A percentile compares a stretch with the other conserved stretches of the same genome.
Conservation (phyloP, 192 early-diverging fungal species). For the Ambispora gerdemannii region DNA sequence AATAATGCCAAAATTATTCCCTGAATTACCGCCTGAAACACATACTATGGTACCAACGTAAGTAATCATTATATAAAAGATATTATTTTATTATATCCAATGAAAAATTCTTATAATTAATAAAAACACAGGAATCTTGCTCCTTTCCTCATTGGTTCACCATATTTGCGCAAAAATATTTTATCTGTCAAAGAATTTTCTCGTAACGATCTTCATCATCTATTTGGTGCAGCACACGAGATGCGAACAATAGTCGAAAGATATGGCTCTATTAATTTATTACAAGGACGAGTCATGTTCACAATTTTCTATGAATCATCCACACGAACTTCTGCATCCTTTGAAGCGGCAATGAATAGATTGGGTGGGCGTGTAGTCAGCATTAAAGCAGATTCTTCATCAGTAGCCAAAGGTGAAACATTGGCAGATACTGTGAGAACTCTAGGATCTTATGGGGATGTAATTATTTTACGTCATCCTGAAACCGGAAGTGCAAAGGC, state of each 20-base stretch:
- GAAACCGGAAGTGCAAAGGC: slow-evolving; percentile 76
- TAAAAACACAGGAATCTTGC: slow-evolving; percentile 34
- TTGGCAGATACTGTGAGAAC: slow-evolving; percentile 94
- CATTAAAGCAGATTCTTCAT: slow-evolving; percentile 80
- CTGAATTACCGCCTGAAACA: slow-evolving; percentile 17
- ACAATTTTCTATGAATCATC: slow-evolving; percentile 97
- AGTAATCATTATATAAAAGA: slow-evolving; percentile 11
- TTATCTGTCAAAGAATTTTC: slow-evolving; percentile 87
- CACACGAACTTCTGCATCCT: slow-evolving; percentile 90
- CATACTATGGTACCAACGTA: slow-evolving; percentile 14
- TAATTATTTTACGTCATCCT: slow-evolving; percentile 92
- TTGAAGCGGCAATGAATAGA: slow-evolving; percentile 92
- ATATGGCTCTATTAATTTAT: slow-evolving; percentile 77
- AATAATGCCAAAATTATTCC: slow-evolving; percentile 21
- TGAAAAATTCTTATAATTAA: neutral
- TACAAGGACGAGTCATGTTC: slow-evolving; percentile 88
- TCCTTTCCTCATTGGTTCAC: slow-evolving; percentile 61
- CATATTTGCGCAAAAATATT: slow-evolving; percentile 94
- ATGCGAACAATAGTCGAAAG: slow-evolving; percentile 94
- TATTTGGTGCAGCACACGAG: slow-evolving; percentile 96
- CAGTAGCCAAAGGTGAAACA: slow-evolving; percentile 94
- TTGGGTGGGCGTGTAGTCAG: slow-evolving; percentile 88
- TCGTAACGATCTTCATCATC: slow-evolving; percentile 86
- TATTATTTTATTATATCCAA: slow-evolving; percentile 23
- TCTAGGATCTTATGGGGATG: slow-evolving; percentile 86